These are phyloP conservation scores for Monascus purpureus DNA, from an alignment of 495 filamentous ascomycete species.

Conservation along the genomic window DNA sequence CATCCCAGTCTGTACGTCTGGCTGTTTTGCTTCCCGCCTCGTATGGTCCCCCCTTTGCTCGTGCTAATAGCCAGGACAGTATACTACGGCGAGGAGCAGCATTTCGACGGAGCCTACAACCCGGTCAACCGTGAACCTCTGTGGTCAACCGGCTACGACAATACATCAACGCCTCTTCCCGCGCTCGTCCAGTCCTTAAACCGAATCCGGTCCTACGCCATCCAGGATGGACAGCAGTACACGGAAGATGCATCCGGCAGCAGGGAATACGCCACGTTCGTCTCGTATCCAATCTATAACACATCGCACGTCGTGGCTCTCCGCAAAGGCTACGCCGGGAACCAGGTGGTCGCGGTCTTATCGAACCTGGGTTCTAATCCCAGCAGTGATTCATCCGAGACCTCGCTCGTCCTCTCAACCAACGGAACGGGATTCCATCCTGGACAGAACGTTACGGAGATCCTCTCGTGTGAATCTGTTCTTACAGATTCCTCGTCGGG, in stretches of 20 bases:
- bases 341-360: constrained; percentile 10
- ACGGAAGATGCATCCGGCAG: constrained; percentile 4
- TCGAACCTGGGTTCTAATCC: constrained; percentile 8
- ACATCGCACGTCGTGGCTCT: constrained; percentile 6
- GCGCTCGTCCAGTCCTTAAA: constrained; percentile 7
- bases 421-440: constrained; percentile 7
- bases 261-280: constrained; percentile 7
- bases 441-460: constrained; percentile 7
- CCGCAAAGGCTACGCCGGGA: constrained; percentile 9
- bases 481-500: constrained; percentile 5
- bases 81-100: constrained; percentile 55
- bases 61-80: too few relatives aligned
- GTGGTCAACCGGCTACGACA: constrained; percentile 51
- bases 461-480: constrained; percentile 6
- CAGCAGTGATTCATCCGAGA: constrained; percentile 3
- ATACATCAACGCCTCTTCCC: constrained; percentile 27
- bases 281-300: constrained; percentile 7
- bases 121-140: constrained; percentile 55
- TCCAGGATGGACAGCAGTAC: constrained; percentile 5
- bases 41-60: too few relatives aligned
- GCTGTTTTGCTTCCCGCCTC: too few relatives aligned
- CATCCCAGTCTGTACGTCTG: constrained; percentile 33
- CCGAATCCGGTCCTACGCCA: constrained; percentile 7
- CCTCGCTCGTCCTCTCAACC: constrained; percentile 5
- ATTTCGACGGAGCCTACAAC: constrained; percentile 40